Conservation (phyloP, 345 rosid genomes). For the Physaria fendleri region DNA sequence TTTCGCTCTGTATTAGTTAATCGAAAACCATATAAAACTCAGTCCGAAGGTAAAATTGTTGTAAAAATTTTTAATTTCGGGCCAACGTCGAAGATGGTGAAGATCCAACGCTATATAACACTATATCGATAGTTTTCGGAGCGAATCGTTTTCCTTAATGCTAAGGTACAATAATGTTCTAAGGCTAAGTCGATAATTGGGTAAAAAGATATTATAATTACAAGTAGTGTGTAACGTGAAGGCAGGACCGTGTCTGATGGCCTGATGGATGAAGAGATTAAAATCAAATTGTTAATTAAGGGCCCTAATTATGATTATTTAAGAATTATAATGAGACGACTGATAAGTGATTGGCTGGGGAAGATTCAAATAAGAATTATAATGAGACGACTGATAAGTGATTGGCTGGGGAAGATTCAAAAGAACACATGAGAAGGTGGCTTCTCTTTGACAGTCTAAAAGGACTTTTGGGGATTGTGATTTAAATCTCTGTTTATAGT, state of each 20-base stretch:
- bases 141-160: no score
- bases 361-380: conserved; percentile 10
- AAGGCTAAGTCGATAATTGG: no score
- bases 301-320: background rate
- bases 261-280: conserved; percentile 6
- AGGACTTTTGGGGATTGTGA: conserved; percentile 38
- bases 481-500: conserved; percentile 23
- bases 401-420: conserved; percentile 24
- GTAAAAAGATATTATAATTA: background rate
- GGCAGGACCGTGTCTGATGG: conserved; percentile 53
- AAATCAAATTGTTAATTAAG: background rate
- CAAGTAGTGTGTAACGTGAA: background rate
- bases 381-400: conserved; percentile 20
- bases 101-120: no score
- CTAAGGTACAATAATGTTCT: no score
- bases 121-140: no score
- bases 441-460: conserved; percentile 35
- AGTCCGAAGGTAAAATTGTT: no score
- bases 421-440: conserved; percentile 33
- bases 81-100: no score
- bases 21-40: no score
- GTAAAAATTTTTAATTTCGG: no score
- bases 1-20: no score
- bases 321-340: conserved; percentile 14
- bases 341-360: conserved; percentile 27